A percentile compares a stretch with the other conserved stretches of the same genome.
Conservation (phyloP, 2,329 filamentous ascomycete species). For the Hymenoscyphus repandus region DNA sequence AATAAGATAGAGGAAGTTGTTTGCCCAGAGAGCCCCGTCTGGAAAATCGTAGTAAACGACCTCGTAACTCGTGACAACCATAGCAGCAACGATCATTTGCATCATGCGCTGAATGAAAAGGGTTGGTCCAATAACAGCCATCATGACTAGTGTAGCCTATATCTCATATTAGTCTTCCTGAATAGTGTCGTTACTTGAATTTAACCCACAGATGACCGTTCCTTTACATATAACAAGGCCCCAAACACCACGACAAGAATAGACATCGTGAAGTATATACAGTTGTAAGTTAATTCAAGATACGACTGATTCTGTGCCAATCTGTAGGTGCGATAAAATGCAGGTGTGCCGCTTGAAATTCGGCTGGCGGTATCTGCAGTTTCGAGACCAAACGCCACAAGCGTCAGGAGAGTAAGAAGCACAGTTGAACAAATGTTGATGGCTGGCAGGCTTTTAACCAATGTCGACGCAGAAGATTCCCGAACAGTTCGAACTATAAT, state of each 20-base stretch:
- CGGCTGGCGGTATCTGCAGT: neutral
- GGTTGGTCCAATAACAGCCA: neutral
- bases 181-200: neutral
- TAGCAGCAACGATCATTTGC: neutral
- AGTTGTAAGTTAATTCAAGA: neutral
- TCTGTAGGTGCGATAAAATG: neutral
- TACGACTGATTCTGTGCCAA: neutral
- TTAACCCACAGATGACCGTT: slow-evolving; percentile 1
- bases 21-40: neutral
- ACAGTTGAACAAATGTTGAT: neutral
- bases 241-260: neutral
- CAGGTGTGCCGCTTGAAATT: neutral
- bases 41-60: neutral
- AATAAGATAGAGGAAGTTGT: neutral
- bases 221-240: neutral
- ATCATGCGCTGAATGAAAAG: neutral
- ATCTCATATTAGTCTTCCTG: neutral
- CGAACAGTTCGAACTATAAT: slow-evolving; percentile 1
- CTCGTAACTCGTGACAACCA: neutral
- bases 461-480: neutral
- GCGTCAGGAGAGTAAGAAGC: neutral
- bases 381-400: neutral
- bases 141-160: slow-evolving; percentile 1
- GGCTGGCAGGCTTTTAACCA: neutral
- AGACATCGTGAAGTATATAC: neutral